Evolutionary conservation across 2,329 filamentous ascomycete genomes (phyloP), one percentile per base, ranked within the genome.

Genomic region (Ophiocordyceps robertsii): DNA sequence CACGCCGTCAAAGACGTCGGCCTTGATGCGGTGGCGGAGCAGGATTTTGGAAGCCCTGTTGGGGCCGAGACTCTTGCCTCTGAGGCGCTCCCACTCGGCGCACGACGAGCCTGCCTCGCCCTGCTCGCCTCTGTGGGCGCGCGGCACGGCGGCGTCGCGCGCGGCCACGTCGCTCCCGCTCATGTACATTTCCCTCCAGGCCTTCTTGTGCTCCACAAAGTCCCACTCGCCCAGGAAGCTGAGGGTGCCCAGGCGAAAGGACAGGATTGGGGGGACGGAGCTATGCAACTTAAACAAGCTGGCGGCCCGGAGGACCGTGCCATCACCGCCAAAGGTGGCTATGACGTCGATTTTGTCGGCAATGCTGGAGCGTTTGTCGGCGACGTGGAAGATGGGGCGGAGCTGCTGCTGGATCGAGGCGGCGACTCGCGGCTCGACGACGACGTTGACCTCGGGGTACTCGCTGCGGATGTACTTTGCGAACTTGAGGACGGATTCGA

Each of bases 141-240:
- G 52, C n/a, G 61, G 60, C 29, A 58, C 56, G 30, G 60, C 61
- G 13, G 61, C 61, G 41, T 67, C 70, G 47, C 65, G 69, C 49
- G 63, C 64, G 2, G 67, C 59, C 9, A 75, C 72, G 37, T 67
- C 64, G 48, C 72, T 75, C 3, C 75, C 75, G 52, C 73, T 77
- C 84, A 95, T 93, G 65, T 93, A 95, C 42, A 92, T 86, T 57
- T 95, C 86, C 39, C 87, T 72, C 66, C 93, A 95, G 0, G 92
- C 92, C 39, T 85, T 75, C 63, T 95, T 95, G 65, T 93, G 86
- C 54, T 96, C 89, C 7, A 72, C 71, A 58, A 96, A 96, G 54
- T 92, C 93, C 89, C 90, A 98, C 62, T 96, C 90, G 14, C 90
- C 89, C 8, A 98, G 66, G 51, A 98, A 98, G 0, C 92, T 92